Percentiles rank a stretch among this genome's conserved stretches.
Evolutionary conservation across 805 yeast genomes (phyloP).

Genomic region (Cyberlindnera maritima): DNA sequence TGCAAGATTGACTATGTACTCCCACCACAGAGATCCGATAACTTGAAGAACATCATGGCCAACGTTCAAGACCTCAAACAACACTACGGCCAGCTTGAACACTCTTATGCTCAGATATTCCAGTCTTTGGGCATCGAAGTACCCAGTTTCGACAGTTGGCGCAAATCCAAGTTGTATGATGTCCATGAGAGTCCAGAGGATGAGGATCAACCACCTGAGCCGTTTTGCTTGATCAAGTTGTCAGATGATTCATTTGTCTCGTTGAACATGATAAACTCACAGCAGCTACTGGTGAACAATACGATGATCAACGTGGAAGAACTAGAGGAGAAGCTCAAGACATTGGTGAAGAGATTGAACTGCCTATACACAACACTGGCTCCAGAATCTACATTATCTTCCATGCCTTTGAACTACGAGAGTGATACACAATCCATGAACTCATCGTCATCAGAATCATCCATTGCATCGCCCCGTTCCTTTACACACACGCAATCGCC

Average conservation of each 20-base stretch:
- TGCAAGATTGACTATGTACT: constrained; percentile 57
- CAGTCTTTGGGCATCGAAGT: constrained; percentile 12
- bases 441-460: constrained; percentile 13
- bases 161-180: neutral
- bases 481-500: constrained; percentile 1
- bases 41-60: constrained; percentile 22
- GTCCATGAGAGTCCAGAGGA: neutral
- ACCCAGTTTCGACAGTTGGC: constrained; percentile 23
- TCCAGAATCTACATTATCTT: constrained; percentile 3
- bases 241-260: constrained; percentile 13
- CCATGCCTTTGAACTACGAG: constrained; percentile 9
- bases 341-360: constrained; percentile 10
- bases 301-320: constrained; percentile 14
- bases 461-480: constrained; percentile 16
- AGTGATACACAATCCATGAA: constrained; percentile 12
- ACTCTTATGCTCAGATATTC: constrained; percentile 14
- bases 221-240: constrained; percentile 13
- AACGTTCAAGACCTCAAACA: constrained; percentile 19
- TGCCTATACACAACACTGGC: constrained; percentile 5
- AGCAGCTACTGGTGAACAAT: constrained; percentile 15
- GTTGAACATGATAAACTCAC: constrained; percentile 5
- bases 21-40: constrained; percentile 41
- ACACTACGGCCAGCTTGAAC: constrained; percentile 13
- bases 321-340: constrained; percentile 12
- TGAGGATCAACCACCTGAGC: constrained; percentile 2